Evolutionary conservation across 768 basidiomycete genomes (phyloP), one percentile per base, ranked within the genome.

Genomic region (Pisolithus microcarpus): DNA sequence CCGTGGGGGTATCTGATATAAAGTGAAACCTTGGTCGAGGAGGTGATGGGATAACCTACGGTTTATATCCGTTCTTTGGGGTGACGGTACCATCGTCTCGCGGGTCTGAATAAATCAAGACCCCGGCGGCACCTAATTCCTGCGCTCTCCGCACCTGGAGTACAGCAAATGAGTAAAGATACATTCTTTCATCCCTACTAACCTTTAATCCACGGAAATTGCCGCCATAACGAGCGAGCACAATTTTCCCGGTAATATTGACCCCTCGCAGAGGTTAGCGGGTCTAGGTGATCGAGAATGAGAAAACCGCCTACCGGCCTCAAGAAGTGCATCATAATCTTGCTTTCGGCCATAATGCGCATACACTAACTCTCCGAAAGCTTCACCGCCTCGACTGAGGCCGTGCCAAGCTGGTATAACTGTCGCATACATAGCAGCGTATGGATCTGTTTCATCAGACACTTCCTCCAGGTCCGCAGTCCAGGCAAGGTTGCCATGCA

Each of bases 151-250:
- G 76, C 57, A 84, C 69, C 75, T 81, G 30, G 34, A 46, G 31
- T 38, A 5, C 19, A 28, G 16, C 26, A 28, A 10, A 39, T 24
- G 6, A 46, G 16, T 52, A 9, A 42, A 46, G 24, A 58, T 53
- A 11, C 52, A 26, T 7, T 16, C 53, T 43, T 3, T 5, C 43
- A 31, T n/a, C 24, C 48, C 21, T 28, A 23, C 34, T 10, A 48
- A 78, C 75, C 72, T 86, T 89, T 31, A 89, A 69, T 1, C 86
- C 86, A 51, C 86, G 77, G 73, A 86, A 87, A 49, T 74, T 70
- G 4, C 71, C 70, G 7, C 77, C 78, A 59, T 85, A 87, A 31
- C 82, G 76, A 36, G 72, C 73, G 36, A 87, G 64, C 4, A 78
- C 82, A 51, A 87, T 77, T 43, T 75, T 72, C 40, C 79, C 81